These are phyloP conservation scores for Hyphodiscus hymeniophilus DNA, from an alignment of 495 filamentous ascomycete genomes.

Conservation along the genomic window DNA sequence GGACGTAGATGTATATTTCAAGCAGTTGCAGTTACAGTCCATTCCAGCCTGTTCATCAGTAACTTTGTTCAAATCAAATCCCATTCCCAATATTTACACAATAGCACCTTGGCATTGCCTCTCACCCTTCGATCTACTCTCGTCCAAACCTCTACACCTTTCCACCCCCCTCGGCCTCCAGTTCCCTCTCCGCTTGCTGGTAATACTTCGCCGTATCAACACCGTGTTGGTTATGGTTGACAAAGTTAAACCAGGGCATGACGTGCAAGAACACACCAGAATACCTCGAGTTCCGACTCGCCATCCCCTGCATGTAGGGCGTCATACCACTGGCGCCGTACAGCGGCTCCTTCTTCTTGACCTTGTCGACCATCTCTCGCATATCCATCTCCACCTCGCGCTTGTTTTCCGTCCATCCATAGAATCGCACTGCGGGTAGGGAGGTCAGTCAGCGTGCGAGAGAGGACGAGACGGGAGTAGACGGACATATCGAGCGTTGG, in stretches of 20 bases:
- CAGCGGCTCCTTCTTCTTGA: slow-evolving; percentile 84
- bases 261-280: slow-evolving; percentile 72
- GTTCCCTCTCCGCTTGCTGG: slow-evolving; percentile 84
- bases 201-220: slow-evolving; percentile 99
- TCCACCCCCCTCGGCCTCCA: slow-evolving; percentile 61
- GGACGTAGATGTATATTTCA: no score
- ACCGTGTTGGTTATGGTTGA: slow-evolving; percentile 95
- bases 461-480: neutral
- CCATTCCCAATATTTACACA: slow-evolving; percentile 4
- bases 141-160: slow-evolving; percentile 6
- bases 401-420: slow-evolving; percentile 85
- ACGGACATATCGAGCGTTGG: slow-evolving; percentile 45
- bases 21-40: no score
- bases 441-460: neutral
- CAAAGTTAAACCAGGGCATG: slow-evolving; percentile 94
- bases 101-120: neutral
- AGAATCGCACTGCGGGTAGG: slow-evolving; percentile 63
- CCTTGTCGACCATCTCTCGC: slow-evolving; percentile 92
- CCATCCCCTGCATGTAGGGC: slow-evolving; percentile 88
- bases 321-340: slow-evolving; percentile 74
- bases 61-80: no score
- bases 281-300: slow-evolving; percentile 87
- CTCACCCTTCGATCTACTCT: neutral
- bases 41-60: no score
- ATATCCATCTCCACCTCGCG: slow-evolving; percentile 94